Evolutionary conservation across 495 filamentous ascomycete species (phyloP).

Genomic region (Aspergillus haitiensis): DNA sequence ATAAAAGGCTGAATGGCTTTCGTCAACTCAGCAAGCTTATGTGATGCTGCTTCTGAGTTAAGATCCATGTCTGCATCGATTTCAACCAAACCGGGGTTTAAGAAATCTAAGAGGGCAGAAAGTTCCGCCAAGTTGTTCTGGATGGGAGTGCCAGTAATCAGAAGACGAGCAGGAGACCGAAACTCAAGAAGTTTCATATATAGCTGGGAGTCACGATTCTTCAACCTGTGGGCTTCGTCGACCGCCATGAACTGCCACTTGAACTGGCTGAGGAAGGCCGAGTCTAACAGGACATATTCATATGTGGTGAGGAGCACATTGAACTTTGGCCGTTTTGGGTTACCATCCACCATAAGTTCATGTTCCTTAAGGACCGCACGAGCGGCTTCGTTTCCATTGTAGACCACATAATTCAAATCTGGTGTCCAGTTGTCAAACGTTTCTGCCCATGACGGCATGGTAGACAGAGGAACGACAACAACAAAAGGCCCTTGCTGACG

Average conservation of each 20-base stretch:
- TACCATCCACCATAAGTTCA: slow-evolving; percentile 82
- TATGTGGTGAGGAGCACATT: slow-evolving; percentile 94
- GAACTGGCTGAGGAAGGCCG: slow-evolving; percentile 73
- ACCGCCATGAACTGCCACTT: slow-evolving; percentile 98
- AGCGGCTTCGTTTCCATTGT: slow-evolving; percentile 81
- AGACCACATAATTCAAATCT: slow-evolving; percentile 95
- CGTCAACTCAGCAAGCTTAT: slow-evolving; percentile 70
- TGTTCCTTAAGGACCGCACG: slow-evolving; percentile 81
- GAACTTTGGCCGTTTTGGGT: slow-evolving; percentile 83
- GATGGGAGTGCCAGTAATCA: slow-evolving; percentile 96
- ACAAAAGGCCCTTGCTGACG: slow-evolving; percentile 92
- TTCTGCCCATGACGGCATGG: slow-evolving; percentile 96
- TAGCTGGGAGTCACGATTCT: slow-evolving; percentile 91
- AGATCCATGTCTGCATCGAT: slow-evolving; percentile 90
- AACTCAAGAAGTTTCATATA: slow-evolving; percentile 84
- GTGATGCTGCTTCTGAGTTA: slow-evolving; percentile 63
- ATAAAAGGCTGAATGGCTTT: slow-evolving; percentile 83
- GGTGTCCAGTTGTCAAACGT: slow-evolving; percentile 97
- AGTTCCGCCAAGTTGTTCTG: slow-evolving; percentile 95
- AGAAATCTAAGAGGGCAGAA: slow-evolving; percentile 88
- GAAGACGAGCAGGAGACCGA: slow-evolving; percentile 76
- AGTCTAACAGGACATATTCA: slow-evolving; percentile 85
- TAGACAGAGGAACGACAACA: slow-evolving; percentile 91
- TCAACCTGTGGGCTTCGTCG: slow-evolving; percentile 95
- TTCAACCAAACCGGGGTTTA: slow-evolving; percentile 83